Base-by-base conservation (phyloP, 75 land plant species). In the Picea glauca region DNA sequence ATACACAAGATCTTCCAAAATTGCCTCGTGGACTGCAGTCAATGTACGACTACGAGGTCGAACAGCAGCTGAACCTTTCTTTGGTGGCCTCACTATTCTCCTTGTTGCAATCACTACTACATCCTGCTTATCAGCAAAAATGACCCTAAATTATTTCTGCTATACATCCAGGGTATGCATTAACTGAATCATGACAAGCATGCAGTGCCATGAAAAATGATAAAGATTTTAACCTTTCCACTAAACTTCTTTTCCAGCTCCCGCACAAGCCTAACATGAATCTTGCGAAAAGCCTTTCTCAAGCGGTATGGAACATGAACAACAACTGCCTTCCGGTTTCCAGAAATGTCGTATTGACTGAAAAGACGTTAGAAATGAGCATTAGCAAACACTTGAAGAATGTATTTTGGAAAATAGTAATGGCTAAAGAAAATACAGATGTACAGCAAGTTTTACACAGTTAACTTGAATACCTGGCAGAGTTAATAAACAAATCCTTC, bases 171-270 rank as follows among this genome's bases (percentile, higher is more conserved):
- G 5, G 18, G 12, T 3, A 76, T 60, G 30, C 74, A 9, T 20
- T 6, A 76, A 62, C 13, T 5, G 26, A 74, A 4, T 21, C 18
- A 56, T 0, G 5, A 12, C 5, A 54, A 30, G 26, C n/a, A 75
- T 15, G 13, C 13, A 75, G n/a, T 50, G 9, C 56, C 56, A 50
- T 17, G 17, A 46, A 50, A 12, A 7, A 54, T 18, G 12, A 4
- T 38, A 18, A 70, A 70, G 74, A n/a, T 43, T 2, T n/a, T n/a
- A 56, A 92, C 94, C 94, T 93, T 93, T 61, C 96, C 96, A 78
- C 94, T 93, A 78, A 91, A 93, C 84, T 93, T 93, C 89, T 93
- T 93, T 81, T 93, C 96, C 46, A 93, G 79, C 86, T 93, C 96
- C 54, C 94, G 85, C 23, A 93, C 94, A 63, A 93, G 92, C 75